Base-by-base conservation (phyloP, 1,284 basidiomycete genomes). In the Phlebopus sp. region DNA sequence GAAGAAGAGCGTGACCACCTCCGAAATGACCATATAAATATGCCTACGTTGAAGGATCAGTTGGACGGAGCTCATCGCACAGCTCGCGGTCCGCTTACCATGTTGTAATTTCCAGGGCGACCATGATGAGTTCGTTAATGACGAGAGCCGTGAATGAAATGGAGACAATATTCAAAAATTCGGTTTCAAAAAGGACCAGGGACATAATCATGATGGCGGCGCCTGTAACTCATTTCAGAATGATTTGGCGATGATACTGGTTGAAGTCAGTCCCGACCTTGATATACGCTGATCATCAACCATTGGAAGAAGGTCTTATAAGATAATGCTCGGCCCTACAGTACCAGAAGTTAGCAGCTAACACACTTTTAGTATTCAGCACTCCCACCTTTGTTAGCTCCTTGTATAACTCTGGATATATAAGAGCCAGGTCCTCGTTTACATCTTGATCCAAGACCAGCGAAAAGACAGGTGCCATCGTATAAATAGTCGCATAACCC, bases 181-280 rank as follows among this genome's bases (percentile, higher is more conserved):
- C 95, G 55, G 84, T 96, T 69, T 99, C 97, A 69, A 99, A 99
- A 1, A 99, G 78, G 1, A 97, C 79, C 10, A 99, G 81, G 0
- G 92, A 97, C 72, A 97, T 84, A 61, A 99, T 90, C 96, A 99
- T 99, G 69, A 99, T 99, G 1, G 93, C 92, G 15, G 93, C 92
- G 51, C 96, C 91, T 93, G 52, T 0, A 10, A 14, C n/a, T 9
- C n/a, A 17, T n/a, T n/a, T 36, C 17, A 37, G 3, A 18, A 21
- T 25, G 23, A 36, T 2, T 19, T 7, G 11, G 36, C 52, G 31
- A 42, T 37, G 21, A 35, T 15, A 47, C 5, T 31, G 15, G 25
- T 25, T 30, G 9, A 4, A 32, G 14, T 30, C 10, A 17, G 34
- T 1, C 1, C 75, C 37, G 39, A 88, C 92, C 96, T 82, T 99